A percentile compares a stretch with the other conserved stretches of the same genome.
These are phyloP conservation scores for Alternaria triticina DNA, from an alignment of 2,329 filamentous ascomycete genomes.

Conservation along the genomic window DNA sequence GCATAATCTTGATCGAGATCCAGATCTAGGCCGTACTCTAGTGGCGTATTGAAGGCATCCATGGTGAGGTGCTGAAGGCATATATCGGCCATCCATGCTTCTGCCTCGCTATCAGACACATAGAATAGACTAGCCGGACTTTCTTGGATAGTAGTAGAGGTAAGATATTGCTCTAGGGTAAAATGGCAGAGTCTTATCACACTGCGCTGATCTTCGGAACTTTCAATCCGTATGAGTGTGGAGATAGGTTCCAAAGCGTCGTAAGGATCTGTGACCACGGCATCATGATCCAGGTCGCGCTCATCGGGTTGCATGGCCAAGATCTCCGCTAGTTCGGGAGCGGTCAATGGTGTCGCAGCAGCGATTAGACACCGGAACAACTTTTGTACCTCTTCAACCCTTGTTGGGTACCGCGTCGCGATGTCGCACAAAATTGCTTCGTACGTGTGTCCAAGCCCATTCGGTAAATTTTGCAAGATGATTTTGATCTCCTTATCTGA, in stretches of 20 bases:
- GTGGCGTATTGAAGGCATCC: background rate
- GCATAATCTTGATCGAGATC: background rate
- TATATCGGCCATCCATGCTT: background rate
- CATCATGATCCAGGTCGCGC: background rate
- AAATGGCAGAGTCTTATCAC: background rate
- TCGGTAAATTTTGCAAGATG: background rate
- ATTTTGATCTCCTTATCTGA: background rate
- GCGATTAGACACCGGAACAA: background rate
- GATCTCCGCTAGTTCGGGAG: background rate
- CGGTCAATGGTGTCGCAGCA: background rate
- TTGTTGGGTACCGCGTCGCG: background rate
- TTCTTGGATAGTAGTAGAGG: background rate
- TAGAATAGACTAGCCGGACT: background rate
- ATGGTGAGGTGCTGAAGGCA: background rate
- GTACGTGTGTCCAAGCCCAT: background rate
- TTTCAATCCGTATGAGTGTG: background rate
- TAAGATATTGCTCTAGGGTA: background rate
- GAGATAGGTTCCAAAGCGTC: background rate
- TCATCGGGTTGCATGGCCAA: background rate
- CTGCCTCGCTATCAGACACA: background rate
- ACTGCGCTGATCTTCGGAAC: background rate
- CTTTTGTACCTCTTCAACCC: background rate
- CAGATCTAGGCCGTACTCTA: background rate
- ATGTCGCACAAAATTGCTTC: background rate
- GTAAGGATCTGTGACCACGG: background rate